Evolutionary conservation across 768 basidiomycete genomes (phyloP), one percentile per base, ranked within the genome.

Genomic region (Pleurotus sapidus): DNA sequence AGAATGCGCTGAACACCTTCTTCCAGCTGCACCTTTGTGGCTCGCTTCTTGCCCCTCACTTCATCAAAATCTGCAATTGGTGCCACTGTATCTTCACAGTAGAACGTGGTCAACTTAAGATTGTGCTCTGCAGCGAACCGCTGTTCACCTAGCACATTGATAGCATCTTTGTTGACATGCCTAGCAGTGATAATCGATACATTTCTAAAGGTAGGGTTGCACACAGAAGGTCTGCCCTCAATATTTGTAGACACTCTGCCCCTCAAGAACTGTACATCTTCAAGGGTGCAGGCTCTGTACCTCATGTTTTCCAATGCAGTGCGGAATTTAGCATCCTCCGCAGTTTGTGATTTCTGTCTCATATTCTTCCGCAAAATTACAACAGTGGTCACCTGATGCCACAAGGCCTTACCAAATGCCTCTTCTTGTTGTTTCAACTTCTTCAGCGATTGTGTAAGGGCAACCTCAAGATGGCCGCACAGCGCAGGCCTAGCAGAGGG

Each of bases 311-410:
- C 65, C 3, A 74, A 54, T 18, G 65, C 67, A 3, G 53, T 65
- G 25, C 71, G 42, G 34, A 72, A 65, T 49, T 56, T 60, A 1
- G 45, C 30, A 62, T 77, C 72, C 1, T 66, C 61, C 7, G 17
- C 14, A 38, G 60, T 65, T 20, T 66, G 64, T 17, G 45, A 56
- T 23, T 47, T 61, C 56, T 72, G 72, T 30, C 73, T 53, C 71
- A 73, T 72, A 18, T 59, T 59, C 30, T 55, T 24, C 7, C 63
- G 55, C 4, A 75, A 51, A 14, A 74, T 72, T 0, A 74, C 70
- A 1, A 72, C 70, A 1, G 65, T 72, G 1, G 65, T 70, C 2
- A 70, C 57, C 55, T 69, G 66, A 55, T 69, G 70, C 73, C 71
- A 71, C 9, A 72, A 23, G 2, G 62, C 60, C 48, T 67, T 69